Conservation (phyloP, 75 land plant species). For the Picea sitchensis region DNA sequence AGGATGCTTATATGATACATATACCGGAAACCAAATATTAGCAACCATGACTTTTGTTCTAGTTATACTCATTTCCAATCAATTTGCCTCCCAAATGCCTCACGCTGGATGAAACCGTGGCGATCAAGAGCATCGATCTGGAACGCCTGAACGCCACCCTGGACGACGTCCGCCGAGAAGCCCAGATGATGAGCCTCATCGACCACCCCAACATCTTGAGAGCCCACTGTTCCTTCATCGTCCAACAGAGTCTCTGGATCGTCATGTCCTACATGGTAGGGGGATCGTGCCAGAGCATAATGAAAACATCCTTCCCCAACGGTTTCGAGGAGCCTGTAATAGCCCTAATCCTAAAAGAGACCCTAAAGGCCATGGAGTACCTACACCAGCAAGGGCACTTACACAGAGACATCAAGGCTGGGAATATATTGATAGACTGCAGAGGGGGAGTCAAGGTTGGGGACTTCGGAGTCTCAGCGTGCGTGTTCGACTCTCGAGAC, state of each 20-base stretch:
- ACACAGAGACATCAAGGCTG: constrained; percentile 71
- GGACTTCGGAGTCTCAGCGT: constrained; percentile 74
- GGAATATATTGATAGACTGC: constrained; percentile 55
- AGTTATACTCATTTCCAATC: too few species aligned
- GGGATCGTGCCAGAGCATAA: constrained; percentile 78
- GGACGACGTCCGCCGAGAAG: constrained; percentile 66
- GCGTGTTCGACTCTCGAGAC: constrained; percentile 58
- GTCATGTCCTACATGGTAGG: constrained; percentile 97
- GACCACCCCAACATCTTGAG: constrained; percentile 85
- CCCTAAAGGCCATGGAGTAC: constrained; percentile 51
- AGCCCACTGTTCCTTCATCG: constrained; percentile 88
- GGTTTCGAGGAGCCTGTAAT: constrained; percentile 80
- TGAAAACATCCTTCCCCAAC: constrained; percentile 61
- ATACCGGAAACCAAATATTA: too few species aligned
- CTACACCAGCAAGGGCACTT: constrained; percentile 67
- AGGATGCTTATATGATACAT: too few species aligned
- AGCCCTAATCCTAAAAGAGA: constrained; percentile 63
- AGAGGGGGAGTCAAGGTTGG: constrained; percentile 61
- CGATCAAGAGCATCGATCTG: constrained; percentile 82
- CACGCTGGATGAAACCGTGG: constrained; percentile 42
- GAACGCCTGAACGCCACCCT: constrained; percentile 56
- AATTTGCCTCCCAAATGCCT: constrained; percentile 59
- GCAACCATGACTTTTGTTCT: too few species aligned
- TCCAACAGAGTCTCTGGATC: constrained; percentile 71
- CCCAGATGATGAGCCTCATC: constrained; percentile 72